Conservation (phyloP, 2,329 filamentous ascomycete genomes). For the Chaetomiaceae sp. region DNA sequence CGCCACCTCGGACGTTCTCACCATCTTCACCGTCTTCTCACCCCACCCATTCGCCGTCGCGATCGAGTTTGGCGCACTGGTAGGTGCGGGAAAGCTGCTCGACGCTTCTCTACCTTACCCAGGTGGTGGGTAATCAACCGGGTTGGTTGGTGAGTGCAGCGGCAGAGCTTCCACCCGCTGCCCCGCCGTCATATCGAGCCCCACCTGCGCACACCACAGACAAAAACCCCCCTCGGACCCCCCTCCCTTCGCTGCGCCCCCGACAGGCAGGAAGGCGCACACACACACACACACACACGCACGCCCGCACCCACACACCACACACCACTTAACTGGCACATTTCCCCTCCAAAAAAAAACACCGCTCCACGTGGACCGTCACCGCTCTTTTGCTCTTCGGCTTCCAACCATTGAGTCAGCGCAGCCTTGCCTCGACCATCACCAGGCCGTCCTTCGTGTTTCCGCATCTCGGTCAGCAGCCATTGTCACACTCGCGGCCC, state of each 20-base stretch:
- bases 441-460: not conserved
- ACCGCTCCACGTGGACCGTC: slow-evolving; percentile 11
- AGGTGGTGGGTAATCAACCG: not conserved
- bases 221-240: not conserved
- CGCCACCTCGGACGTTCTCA: not conserved
- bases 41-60: not conserved
- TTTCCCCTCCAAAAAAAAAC: slow-evolving; percentile 14
- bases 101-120: too few relatives aligned
- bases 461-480: not conserved
- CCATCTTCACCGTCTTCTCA: not conserved
- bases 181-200: slow-evolving; percentile 17
- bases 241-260: slow-evolving; percentile 18
- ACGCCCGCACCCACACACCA: too few relatives aligned
- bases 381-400: slow-evolving; percentile 12
- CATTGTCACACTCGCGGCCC: not conserved
- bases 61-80: too few relatives aligned
- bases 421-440: not conserved
- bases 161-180: slow-evolving; percentile 1
- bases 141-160: not conserved
- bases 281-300: slow-evolving; percentile 4
- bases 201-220: slow-evolving; percentile 9
- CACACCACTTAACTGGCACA: slow-evolving; percentile 11
- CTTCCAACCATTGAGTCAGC: not conserved
- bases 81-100: slow-evolving; percentile 1
- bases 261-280: slow-evolving; percentile 5